These are phyloP conservation scores for Gyromitra esculenta DNA, from an alignment of 2,329 filamentous ascomycete species.

Conservation along the genomic window DNA sequence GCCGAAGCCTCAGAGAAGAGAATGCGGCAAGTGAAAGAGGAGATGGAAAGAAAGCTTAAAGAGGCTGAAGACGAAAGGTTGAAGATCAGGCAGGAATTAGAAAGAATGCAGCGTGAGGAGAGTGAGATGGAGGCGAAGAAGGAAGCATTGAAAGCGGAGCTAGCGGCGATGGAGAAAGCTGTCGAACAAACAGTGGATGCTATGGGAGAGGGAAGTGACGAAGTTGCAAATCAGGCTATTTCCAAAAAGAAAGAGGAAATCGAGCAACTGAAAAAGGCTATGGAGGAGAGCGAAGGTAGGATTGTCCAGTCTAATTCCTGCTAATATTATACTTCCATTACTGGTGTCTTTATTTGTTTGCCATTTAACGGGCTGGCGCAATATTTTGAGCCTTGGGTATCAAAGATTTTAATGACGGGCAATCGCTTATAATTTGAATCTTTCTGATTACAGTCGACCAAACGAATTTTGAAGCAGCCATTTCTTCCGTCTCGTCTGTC, in stretches of 20 bases:
- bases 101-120: slow-evolving; percentile 58
- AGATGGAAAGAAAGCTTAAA: slow-evolving; percentile 47
- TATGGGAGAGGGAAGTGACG: slow-evolving; percentile 57
- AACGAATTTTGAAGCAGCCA: slow-evolving; percentile 4
- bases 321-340: slow-evolving; percentile 2
- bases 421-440: slow-evolving; percentile 35
- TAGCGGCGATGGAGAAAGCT: slow-evolving; percentile 58
- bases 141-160: slow-evolving; percentile 59
- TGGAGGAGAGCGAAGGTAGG: slow-evolving; percentile 48
- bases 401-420: slow-evolving; percentile 16
- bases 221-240: slow-evolving; percentile 63
- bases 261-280: slow-evolving; percentile 46
- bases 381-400: background rate
- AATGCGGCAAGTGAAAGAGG: slow-evolving; percentile 48
- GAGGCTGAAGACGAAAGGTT: slow-evolving; percentile 45
- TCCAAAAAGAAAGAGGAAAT: slow-evolving; percentile 46
- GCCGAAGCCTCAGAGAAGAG: slow-evolving; percentile 59
- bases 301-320: background rate
- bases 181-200: slow-evolving; percentile 58
- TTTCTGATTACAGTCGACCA: slow-evolving; percentile 35
- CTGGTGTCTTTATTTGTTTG: slow-evolving; percentile 5
- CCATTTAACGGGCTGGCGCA: slow-evolving; percentile 5
- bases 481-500: slow-evolving; percentile 23
- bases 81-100: slow-evolving; percentile 53
- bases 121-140: slow-evolving; percentile 59